Evolutionary conservation across 2,329 filamentous ascomycete species (phyloP).

Genomic region (Mycosphaerella sp.): DNA sequence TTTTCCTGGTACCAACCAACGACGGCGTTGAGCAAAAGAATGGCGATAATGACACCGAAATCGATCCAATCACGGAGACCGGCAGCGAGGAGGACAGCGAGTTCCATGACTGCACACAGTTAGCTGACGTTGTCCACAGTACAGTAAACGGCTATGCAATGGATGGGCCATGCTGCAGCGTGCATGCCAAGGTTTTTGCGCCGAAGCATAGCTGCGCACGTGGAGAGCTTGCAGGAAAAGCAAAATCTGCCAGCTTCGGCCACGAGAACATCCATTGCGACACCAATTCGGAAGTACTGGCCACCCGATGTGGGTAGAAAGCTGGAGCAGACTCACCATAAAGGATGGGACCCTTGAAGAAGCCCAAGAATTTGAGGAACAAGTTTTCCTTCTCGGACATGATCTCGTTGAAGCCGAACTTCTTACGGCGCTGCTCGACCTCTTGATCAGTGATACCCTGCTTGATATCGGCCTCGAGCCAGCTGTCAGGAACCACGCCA

Average conservation of each 20-base stretch:
- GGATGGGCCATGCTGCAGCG: constrained; percentile 11
- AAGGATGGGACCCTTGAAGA: constrained; percentile 70
- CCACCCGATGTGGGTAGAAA: constrained; percentile 8
- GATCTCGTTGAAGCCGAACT: constrained; percentile 65
- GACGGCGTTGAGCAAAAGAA: constrained; percentile 66
- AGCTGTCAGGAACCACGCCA: constrained; percentile 55
- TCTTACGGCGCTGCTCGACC: constrained; percentile 59
- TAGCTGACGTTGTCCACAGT: constrained; percentile 15
- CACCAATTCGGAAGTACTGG: constrained; percentile 13
- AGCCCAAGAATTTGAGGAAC: constrained; percentile 67
- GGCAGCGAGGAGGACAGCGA: constrained; percentile 65
- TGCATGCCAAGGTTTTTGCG: constrained; percentile 24
- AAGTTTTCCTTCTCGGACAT: constrained; percentile 69
- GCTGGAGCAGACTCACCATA: constrained; percentile 54
- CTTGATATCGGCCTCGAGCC: constrained; percentile 62
- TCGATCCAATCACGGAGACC: constrained; percentile 73
- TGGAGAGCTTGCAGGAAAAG: constrained; percentile 20
- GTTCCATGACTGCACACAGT: constrained; percentile 60
- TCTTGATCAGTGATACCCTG: constrained; percentile 55
- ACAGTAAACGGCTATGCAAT: constrained; percentile 1
- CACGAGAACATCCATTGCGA: constrained; percentile 22
- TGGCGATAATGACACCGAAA: constrained; percentile 71
- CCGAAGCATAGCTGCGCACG: constrained; percentile 23
- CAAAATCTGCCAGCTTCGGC: constrained; percentile 10
- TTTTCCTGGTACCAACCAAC: constrained; percentile 80